These are phyloP conservation scores for Fusarium praegraminearum DNA, from an alignment of 2,329 filamentous ascomycete species.

Conservation along the genomic window DNA sequence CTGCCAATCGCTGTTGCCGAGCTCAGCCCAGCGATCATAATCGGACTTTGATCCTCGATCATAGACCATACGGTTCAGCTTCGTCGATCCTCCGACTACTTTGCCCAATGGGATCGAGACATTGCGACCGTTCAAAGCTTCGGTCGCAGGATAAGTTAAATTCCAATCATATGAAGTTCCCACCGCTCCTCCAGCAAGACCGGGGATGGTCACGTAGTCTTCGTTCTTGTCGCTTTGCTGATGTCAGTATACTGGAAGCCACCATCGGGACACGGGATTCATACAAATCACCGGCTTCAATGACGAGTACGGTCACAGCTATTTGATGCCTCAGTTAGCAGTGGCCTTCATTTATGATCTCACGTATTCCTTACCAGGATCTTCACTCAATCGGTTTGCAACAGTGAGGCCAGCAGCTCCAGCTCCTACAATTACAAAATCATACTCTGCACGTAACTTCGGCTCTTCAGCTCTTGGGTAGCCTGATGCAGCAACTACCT, in stretches of 20 bases:
- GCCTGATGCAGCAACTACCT: neutral
- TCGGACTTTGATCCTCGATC: conserved; percentile 54
- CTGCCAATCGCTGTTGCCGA: conserved; percentile 60
- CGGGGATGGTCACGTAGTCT: conserved; percentile 39
- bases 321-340: neutral
- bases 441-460: conserved; percentile 26
- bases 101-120: conserved; percentile 44
- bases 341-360: neutral
- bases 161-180: conserved; percentile 45
- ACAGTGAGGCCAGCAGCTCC: conserved; percentile 41
- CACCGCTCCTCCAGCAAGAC: conserved; percentile 40
- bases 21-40: conserved; percentile 59
- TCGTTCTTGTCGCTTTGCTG: conserved; percentile 29
- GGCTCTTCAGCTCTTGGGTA: neutral
- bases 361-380: conserved; percentile 23
- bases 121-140: conserved; percentile 28
- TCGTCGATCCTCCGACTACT: conserved; percentile 57
- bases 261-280: neutral
- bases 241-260: neutral
- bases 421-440: conserved; percentile 39
- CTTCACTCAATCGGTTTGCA: conserved; percentile 38
- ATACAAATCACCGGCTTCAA: conserved; percentile 44
- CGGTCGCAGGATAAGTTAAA: conserved; percentile 22
- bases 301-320: conserved; percentile 38
- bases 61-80: conserved; percentile 57